phyloP scores from a whole-genome alignment of 2,329 filamentous ascomycete genomes.

The Neoarthrinium moseri region DNA sequence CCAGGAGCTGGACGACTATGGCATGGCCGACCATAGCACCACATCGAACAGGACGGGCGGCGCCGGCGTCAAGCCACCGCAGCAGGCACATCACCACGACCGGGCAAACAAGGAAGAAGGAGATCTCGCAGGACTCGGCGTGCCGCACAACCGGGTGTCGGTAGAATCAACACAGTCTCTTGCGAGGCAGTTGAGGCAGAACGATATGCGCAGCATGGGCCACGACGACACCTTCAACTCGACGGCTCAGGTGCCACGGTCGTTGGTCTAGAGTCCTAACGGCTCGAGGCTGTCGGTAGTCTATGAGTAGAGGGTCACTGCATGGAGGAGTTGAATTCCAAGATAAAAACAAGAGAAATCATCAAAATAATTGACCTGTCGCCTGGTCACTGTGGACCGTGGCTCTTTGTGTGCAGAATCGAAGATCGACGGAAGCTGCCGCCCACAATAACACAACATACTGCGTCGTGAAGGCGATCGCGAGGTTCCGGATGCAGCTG shows the following conservation, averaged over 20 bases:
- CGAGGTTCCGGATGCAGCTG: too few relatives aligned
- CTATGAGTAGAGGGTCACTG: not conserved
- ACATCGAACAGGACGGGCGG: not conserved
- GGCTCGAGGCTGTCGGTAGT: not conserved
- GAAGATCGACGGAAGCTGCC: too few relatives aligned
- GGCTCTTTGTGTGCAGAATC: too few relatives aligned
- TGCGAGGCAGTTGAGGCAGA: not conserved
- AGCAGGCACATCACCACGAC: conserved; percentile 3
- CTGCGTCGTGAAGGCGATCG: too few relatives aligned
- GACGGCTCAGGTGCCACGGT: conserved; percentile 2
- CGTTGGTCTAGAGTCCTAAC: not conserved
- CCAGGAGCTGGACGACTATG: conserved; percentile 10
- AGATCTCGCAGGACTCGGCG: not conserved
- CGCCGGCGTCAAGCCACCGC: not conserved
- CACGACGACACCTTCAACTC: not conserved
- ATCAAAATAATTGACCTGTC: too few relatives aligned
- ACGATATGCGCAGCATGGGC: too few relatives aligned
- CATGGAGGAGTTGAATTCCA: too few relatives aligned
- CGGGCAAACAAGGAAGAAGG: not conserved
- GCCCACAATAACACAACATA: too few relatives aligned
- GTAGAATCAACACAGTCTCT: conserved; percentile 4
- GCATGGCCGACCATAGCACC: conserved; percentile 3
- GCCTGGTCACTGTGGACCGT: too few relatives aligned
- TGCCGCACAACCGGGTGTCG: not conserved
- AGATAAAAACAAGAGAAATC: too few relatives aligned